These are phyloP conservation scores for Thelephora ganbajun DNA, from an alignment of 768 basidiomycete species.

Conservation along the genomic window DNA sequence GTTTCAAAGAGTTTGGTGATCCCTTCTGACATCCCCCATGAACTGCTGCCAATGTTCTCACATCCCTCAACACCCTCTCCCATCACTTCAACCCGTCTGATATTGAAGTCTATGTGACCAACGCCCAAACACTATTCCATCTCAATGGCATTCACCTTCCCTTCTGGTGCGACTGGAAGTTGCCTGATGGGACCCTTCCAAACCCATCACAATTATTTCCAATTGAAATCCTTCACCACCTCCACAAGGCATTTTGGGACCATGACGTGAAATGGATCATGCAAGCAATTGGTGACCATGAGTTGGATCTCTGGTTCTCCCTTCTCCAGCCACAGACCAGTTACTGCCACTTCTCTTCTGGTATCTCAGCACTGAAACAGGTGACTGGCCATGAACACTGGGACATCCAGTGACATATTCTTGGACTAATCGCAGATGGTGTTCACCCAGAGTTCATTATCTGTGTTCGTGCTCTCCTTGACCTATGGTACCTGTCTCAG, in stretches of 20 bases:
- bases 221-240: slow-evolving; percentile 25
- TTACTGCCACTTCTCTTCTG: slow-evolving; percentile 23
- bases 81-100: too few species aligned
- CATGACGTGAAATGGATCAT: slow-evolving; percentile 27
- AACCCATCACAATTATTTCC: slow-evolving; percentile 15
- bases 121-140: neutral
- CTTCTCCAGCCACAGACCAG: slow-evolving; percentile 23
- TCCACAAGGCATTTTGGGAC: slow-evolving; percentile 23
- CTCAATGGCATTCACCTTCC: slow-evolving; percentile 19
- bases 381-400: slow-evolving; percentile 26
- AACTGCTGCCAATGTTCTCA: neutral
- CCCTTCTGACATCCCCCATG: neutral
- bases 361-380: slow-evolving; percentile 26
- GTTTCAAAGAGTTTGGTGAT: slow-evolving; percentile 1
- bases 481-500: neutral
- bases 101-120: neutral
- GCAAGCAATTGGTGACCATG: slow-evolving; percentile 13
- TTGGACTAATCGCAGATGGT: slow-evolving; percentile 24
- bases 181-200: too few species aligned
- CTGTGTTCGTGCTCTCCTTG: neutral
- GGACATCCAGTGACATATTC: slow-evolving; percentile 22
- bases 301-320: slow-evolving; percentile 24
- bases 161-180: slow-evolving; percentile 27
- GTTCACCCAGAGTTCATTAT: too few species aligned
- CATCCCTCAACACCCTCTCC: neutral